Evolutionary conservation across 2,329 filamentous ascomycete genomes (phyloP), one percentile per base, ranked within the genome.

Genomic region (Penicillium janthinellum): DNA sequence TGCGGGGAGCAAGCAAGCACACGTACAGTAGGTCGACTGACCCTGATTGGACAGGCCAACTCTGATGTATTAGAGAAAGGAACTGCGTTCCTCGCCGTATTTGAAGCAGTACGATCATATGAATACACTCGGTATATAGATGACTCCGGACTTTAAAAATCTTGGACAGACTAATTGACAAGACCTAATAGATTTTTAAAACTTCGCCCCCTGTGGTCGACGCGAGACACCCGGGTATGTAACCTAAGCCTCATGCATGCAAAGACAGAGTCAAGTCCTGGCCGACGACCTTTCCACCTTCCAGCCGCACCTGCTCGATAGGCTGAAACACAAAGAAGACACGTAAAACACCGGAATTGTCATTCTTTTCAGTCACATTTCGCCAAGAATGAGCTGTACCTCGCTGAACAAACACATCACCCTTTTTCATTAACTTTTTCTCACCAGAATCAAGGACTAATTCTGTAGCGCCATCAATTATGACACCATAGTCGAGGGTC

Each of bases 331-430:
- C 60, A 31, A 62, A 62, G 17, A 62, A 62, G 45, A 62, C 50
- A 45, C 60, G 57, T 48, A 60, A 44, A 57, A 54, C n/a, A 34
- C 60, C 60, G 44, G 17, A 48, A 11, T 60, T 60, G 22, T 62
- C 60, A 8, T 44, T 38, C 28, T 49, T 20, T 47, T 39, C 20
- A 31, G 59, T 76, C 25, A 59, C 51, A 55, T 77, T 78, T 53
- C 66, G 66, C 76, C 76, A 78, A 48, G 64, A 44, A 58, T 73
- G 71, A 61, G 67, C 69, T 7, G 72, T 73, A 0, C 78, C 81
- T 49, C 83, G 72, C 71, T 84, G 82, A 25, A 85, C 78, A n/a
- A 78, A 77, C n/a, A 83, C 71, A 67, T 85, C 82, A 5, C 83
- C 83, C 12, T 76, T 71, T 55, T 70, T 70, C 75, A 85, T 71